A percentile compares a stretch with the other conserved stretches of the same genome.
phyloP scores from a whole-genome alignment of 371 early-diverging fungal genomes.

The Chytridium lagenaria region DNA sequence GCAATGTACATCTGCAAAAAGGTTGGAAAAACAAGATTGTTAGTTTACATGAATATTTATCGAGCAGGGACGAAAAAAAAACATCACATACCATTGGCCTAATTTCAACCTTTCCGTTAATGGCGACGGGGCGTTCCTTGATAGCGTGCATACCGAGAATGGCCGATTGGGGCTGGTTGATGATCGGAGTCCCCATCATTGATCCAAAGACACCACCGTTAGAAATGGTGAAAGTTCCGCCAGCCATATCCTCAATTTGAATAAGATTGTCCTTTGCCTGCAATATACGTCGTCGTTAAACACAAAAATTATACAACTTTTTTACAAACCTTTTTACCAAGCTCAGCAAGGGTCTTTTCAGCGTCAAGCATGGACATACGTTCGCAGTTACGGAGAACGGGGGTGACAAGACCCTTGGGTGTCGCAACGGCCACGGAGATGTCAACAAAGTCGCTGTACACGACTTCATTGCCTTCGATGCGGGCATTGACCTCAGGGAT shows the following conservation, averaged over 20 bases:
- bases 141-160: conserved; percentile 98
- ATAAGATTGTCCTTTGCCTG: conserved; percentile 94
- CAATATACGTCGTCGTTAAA: not conserved
- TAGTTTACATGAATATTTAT: too few relatives aligned
- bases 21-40: not conserved
- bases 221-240: conserved; percentile 98
- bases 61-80: too few relatives aligned
- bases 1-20: conserved; percentile 91
- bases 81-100: conserved; percentile 80
- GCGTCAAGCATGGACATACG: conserved; percentile 83
- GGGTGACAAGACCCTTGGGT: conserved; percentile 97
- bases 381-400: conserved; percentile 92
- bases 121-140: conserved; percentile 93
- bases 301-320: conserved; percentile 13
- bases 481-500: conserved; percentile 94
- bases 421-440: conserved; percentile 97
- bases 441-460: conserved; percentile 94
- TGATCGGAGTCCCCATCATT: conserved; percentile 95
- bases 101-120: conserved; percentile 92
- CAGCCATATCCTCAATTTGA: conserved; percentile 84
- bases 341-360: conserved; percentile 88
- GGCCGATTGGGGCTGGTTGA: conserved; percentile 96
- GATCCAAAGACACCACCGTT: conserved; percentile 99
- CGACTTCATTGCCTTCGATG: conserved; percentile 85
- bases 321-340: conserved; percentile 88